phyloP scores from a whole-genome alignment of 306 rosid species.

The Hippophae tibetana region DNA sequence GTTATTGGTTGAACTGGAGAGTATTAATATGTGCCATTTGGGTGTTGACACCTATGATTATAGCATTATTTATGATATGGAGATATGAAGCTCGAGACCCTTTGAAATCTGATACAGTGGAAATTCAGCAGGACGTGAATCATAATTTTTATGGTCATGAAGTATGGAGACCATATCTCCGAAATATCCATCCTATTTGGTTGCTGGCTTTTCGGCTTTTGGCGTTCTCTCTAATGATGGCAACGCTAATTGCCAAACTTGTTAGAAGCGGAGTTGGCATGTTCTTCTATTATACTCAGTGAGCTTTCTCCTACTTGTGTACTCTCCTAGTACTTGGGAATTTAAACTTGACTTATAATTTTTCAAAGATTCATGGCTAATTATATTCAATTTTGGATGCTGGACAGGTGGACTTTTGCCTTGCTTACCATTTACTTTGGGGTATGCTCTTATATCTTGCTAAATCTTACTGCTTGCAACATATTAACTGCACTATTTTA shows the following conservation, averaged over 20 bases:
- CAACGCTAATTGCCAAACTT: constrained; percentile 33
- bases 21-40: constrained; percentile 38
- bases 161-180: constrained; percentile 70
- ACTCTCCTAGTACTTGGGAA: not conserved
- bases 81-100: constrained; percentile 28
- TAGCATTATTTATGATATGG: constrained; percentile 37
- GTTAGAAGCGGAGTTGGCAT: constrained; percentile 24
- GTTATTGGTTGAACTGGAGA: constrained; percentile 84
- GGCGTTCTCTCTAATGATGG: constrained; percentile 45
- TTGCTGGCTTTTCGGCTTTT: constrained; percentile 47
- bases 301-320: constrained; percentile 29
- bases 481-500: not conserved
- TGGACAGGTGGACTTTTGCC: constrained; percentile 75
- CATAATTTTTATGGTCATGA: constrained; percentile 28
- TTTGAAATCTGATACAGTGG: constrained; percentile 26
- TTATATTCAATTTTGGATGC: constrained; percentile 9
- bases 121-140: constrained; percentile 25
- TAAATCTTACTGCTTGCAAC: not conserved
- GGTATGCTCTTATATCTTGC: constrained; percentile 34
- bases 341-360: not conserved
- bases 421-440: constrained; percentile 60
- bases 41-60: constrained; percentile 40
- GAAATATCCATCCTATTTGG: constrained; percentile 53
- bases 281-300: constrained; percentile 71
- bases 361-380: not conserved